A percentile compares a stretch with the other conserved stretches of the same genome.
Conservation (phyloP, 306 rosid genomes). For the Malus fusca region DNA sequence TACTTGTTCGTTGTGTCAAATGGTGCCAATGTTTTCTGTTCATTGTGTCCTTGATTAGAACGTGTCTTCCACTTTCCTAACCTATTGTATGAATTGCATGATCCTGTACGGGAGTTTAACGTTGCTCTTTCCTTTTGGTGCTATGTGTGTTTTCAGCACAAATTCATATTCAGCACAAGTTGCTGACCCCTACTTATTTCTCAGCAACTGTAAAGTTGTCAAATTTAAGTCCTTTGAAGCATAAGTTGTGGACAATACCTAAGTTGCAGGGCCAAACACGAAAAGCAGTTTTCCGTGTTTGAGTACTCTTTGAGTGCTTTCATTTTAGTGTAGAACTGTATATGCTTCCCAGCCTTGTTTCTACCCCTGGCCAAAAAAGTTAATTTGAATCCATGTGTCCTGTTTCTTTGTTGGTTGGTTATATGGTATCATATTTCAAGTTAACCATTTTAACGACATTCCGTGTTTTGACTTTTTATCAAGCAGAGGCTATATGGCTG, state of each 20-base stretch:
- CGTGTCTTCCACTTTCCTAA: background rate
- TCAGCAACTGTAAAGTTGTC: background rate
- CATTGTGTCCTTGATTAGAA: background rate
- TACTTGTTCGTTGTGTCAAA: background rate
- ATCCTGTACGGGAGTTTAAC: background rate
- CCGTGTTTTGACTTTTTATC: background rate
- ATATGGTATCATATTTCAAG: background rate
- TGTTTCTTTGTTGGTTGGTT: background rate
- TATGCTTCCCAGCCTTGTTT: background rate
- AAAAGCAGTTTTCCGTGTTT: background rate
- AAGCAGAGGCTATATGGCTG: constrained; percentile 7
- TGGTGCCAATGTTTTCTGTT: background rate
- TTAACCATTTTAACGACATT: background rate
- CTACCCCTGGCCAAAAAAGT: background rate
- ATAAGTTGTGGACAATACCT: background rate
- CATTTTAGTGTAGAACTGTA: background rate
- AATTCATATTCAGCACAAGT: background rate
- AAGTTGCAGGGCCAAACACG: background rate
- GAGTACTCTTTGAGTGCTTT: background rate
- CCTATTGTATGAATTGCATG: background rate
- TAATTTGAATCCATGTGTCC: background rate
- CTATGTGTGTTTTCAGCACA: background rate
- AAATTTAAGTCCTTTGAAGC: background rate
- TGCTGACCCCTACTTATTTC: background rate
- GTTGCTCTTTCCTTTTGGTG: background rate